Percentiles rank a stretch among this genome's conserved stretches.
phyloP scores from a whole-genome alignment of 345 rosid species.

The Turnera subulata region DNA sequence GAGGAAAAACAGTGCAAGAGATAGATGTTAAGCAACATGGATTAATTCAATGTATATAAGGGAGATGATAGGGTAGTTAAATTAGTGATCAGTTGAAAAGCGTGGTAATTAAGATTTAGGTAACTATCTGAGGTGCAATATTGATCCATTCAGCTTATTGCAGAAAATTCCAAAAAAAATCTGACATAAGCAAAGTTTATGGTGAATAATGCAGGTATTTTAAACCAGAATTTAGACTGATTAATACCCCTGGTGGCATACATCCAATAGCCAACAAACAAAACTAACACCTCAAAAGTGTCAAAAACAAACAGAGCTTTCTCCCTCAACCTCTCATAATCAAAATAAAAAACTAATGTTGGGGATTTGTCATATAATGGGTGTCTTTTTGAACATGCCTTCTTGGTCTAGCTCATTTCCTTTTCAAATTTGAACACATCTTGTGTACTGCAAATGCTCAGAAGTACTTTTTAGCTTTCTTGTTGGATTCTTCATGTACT shows the following conservation, averaged over 20 bases:
- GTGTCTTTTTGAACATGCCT: conserved; percentile 27
- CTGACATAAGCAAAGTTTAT: conserved; percentile 15
- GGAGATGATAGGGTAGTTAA: too few species aligned
- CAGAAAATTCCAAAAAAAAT: conserved; percentile 25
- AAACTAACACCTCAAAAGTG: conserved; percentile 33
- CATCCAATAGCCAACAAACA: conserved; percentile 36
- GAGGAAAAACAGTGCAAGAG: too few species aligned
- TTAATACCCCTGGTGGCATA: conserved; percentile 12
- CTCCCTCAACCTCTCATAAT: not conserved
- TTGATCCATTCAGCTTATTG: conserved; percentile 1
- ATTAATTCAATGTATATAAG: too few species aligned
- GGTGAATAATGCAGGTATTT: conserved; percentile 13
- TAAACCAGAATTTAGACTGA: not conserved
- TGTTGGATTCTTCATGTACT: conserved; percentile 26
- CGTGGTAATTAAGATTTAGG: too few species aligned
- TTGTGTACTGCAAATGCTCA: conserved; percentile 5
- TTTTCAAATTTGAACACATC: conserved; percentile 1
- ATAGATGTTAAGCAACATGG: too few species aligned
- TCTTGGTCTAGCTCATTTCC: not conserved
- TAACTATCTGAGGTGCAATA: not conserved
- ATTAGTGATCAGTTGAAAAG: not conserved
- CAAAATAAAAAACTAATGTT: conserved; percentile 12
- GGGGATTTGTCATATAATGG: conserved; percentile 24
- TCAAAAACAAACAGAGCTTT: conserved; percentile 8
- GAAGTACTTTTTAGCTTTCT: conserved; percentile 16